Base-by-base conservation (phyloP, 495 filamentous ascomycete species). In the Corynascus novoguineensis region DNA sequence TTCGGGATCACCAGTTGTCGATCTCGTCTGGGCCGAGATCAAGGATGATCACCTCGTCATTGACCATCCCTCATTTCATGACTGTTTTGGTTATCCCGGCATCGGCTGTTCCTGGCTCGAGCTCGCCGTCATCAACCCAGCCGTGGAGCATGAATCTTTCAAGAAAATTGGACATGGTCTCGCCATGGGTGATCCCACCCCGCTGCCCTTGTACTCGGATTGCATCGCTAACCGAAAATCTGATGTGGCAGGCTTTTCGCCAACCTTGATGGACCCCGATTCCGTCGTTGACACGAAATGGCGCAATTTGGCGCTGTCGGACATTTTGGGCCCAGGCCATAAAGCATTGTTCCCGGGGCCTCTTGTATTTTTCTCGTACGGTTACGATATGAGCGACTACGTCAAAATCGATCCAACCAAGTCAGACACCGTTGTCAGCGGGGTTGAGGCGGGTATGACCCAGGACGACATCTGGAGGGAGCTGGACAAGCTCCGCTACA, bases 301-400 rank as follows among this genome's bases (percentile, higher is more conserved):
- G 19, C 38, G 25, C 40, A 55, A 55, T 15, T 17, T 0, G 3
- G 52, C 12, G 1, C 2, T 29, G 5, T 1, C 0, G 21, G n/a
- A 35, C 29, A 11, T 17, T 19, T 11, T 19, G 0, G 8, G 14
- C 14, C 17, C 21, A 3, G 29, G 52, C 10, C 14, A 31, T 14
- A 14, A 4, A 7, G 0, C 17, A 4, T 29, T 9, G 3, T 55
- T 40, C 41, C 29, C 41, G 1, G 52, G 52, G 5, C 52, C 52
- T 0, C 9, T 55, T 9, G 10, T 55, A 31, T 45, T 47, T 14
- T 55, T 55, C 15, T 25, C 15, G 1, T 55, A 55, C 41, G 52
- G 52, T 15, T 55, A 55, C 52, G 41, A 35, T 31, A 10, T 55
- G 12, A 47, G 29, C 52, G 32, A 46, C 41, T 55, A 55, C 27